Base-by-base conservation (phyloP, 495 filamentous ascomycete genomes). In the Aspergillus nidulans region DNA sequence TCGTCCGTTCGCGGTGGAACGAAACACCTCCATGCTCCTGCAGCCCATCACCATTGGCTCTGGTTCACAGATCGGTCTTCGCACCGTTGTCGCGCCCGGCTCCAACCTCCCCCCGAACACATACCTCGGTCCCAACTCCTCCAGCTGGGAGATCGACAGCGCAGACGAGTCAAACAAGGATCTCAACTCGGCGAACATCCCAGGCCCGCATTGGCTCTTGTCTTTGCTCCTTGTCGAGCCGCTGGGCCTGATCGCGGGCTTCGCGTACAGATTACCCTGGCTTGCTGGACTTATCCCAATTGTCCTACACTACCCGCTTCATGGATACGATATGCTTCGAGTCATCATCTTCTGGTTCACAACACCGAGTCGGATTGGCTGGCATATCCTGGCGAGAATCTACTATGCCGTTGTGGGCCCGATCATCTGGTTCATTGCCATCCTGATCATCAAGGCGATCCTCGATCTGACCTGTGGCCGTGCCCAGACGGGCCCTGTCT, bases 331-430 rank as follows among this genome's bases (percentile, higher is more conserved):
- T 8, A 49, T 49, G 46, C 46, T 49, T 3, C 46, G 46, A 1
- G 30, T 49, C 1, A 49, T 49, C 8, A 30, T 49, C 16, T 49
- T 49, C 46, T 49, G 46, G 46, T 49, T 49, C 19, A 49, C 46
- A 18, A 36, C 36, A 6, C 46, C 46, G 6, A 9, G 0, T 12
- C 46, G 46, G 3, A 49, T 49, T 18, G 18, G 16, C 7, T 49
- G 30, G 30, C 46, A 49, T n/a, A 49, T 49, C 7, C 30, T 49
- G 4, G 46, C 46, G 6, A 1, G 46, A 1, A 49, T 49, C 30
- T 49, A 36, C 30, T 49, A 49, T 13, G 46, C 28, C 30, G 30
- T 49, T 10, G 46, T 9, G 1, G 46, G 46, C 6, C 46, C 46
- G 1, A 49, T 49, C 19, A 1, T 49, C 30, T 49, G 46, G 46